phyloP scores from a whole-genome alignment of 2,329 filamentous ascomycete genomes.

The Botryotinia convoluta region DNA sequence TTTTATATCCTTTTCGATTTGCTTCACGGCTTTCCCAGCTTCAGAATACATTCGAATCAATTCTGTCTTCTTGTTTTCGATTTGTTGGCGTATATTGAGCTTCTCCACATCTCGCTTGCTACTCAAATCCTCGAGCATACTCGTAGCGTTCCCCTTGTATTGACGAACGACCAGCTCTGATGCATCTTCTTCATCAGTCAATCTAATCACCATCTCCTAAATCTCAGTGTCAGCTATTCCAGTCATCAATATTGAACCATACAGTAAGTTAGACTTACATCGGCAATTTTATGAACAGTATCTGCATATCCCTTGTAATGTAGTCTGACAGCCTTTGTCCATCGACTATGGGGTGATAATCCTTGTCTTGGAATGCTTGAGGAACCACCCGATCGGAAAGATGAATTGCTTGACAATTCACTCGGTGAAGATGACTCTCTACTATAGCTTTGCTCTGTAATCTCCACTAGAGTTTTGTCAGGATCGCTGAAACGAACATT shows the following conservation, averaged over 20 bases:
- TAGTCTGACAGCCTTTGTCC: constrained; percentile 35
- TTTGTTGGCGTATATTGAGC: constrained; percentile 21
- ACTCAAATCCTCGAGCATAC: constrained; percentile 29
- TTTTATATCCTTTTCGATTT: constrained; percentile 25
- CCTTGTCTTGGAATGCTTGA: constrained; percentile 26
- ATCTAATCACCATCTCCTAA: constrained; percentile 35
- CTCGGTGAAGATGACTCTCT: constrained; percentile 11
- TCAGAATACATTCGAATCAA: constrained; percentile 28
- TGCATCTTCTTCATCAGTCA: constrained; percentile 34
- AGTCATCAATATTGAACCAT: not conserved
- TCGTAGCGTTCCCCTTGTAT: constrained; percentile 34
- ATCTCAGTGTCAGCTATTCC: constrained; percentile 25
- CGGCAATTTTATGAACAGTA: constrained; percentile 34
- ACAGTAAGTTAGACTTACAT: constrained; percentile 30
- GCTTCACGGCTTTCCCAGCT: constrained; percentile 24
- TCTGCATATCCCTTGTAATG: constrained; percentile 34
- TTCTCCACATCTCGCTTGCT: constrained; percentile 26
- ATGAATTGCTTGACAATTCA: not conserved
- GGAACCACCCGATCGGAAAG: constrained; percentile 15
- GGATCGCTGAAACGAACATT: constrained; percentile 8
- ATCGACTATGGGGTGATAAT: constrained; percentile 23
- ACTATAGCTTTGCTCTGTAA: not conserved
- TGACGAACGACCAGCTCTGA: constrained; percentile 34
- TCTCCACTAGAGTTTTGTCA: constrained; percentile 29
- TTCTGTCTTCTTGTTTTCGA: constrained; percentile 28